A percentile compares a stretch with the other conserved stretches of the same genome.
Conservation (phyloP, 352 stramenopile species). For the Globisporangium orthogonon region DNA sequence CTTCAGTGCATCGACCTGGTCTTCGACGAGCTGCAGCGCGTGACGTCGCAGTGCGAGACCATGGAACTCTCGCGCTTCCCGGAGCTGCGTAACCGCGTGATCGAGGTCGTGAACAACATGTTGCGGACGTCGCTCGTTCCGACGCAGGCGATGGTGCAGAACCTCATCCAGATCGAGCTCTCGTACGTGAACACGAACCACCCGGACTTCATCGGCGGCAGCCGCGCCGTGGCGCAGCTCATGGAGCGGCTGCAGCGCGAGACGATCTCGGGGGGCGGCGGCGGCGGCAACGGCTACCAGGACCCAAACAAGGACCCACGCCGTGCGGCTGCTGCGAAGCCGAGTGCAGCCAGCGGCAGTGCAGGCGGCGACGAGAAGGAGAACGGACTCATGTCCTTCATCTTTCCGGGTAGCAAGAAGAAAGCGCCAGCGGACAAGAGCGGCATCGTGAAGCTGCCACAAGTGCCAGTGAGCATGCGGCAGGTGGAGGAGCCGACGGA, state of each 20-base stretch:
- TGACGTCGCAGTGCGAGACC: slow-evolving; percentile 92
- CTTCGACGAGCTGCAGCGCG: slow-evolving; percentile 97
- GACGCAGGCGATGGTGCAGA: slow-evolving; percentile 94
- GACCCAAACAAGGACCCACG: slow-evolving; percentile 47
- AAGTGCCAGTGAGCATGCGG: slow-evolving; percentile 95
- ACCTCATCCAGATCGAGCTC: slow-evolving; percentile 98
- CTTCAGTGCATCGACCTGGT: slow-evolving; percentile 98
- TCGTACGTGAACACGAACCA: slow-evolving; percentile 99
- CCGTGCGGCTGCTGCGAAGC: slow-evolving; percentile 17
- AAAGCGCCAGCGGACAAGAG: slow-evolving; percentile 24
- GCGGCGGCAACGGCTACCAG: slow-evolving; percentile 27
- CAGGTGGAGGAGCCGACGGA: slow-evolving; percentile 95
- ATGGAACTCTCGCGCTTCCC: slow-evolving; percentile 95
- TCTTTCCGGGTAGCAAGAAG: slow-evolving; percentile 65
- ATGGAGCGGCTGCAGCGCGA: slow-evolving; percentile 94
- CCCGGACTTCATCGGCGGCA: slow-evolving; percentile 98
- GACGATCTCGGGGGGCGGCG: slow-evolving; percentile 45
- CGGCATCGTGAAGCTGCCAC: slow-evolving; percentile 91
- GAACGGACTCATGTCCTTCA: slow-evolving; percentile 64
- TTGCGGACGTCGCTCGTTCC: slow-evolving; percentile 71
- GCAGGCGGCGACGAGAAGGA: slow-evolving; percentile 64
- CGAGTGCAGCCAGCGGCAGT: slow-evolving; percentile 25
- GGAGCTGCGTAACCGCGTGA: slow-evolving; percentile 92
- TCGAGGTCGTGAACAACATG: slow-evolving; percentile 92
- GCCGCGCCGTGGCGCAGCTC: slow-evolving; percentile 90